Conservation (phyloP, 2,329 filamentous ascomycete species). For the Coniochaeta hoffmannii region DNA sequence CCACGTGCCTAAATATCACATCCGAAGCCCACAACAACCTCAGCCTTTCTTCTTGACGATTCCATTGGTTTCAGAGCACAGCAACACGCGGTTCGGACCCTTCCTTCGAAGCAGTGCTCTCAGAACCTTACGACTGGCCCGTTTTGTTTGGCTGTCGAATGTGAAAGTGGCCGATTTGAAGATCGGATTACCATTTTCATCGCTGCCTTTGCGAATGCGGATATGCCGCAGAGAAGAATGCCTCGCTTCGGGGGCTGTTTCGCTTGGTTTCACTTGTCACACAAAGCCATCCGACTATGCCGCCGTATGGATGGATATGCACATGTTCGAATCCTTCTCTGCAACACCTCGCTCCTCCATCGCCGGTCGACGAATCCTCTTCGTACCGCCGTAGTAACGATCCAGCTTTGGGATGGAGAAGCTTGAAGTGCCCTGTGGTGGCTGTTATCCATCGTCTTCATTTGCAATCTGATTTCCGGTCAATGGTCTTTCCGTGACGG, state of each 20-base stretch:
- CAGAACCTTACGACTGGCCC: neutral
- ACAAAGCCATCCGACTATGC: neutral
- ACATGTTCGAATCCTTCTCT: too few species aligned
- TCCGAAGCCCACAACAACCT: too few species aligned
- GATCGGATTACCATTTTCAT: neutral
- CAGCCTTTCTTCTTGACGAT: neutral
- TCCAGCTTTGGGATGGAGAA: neutral
- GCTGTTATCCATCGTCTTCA: too few species aligned
- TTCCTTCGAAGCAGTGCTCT: neutral
- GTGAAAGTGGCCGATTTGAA: too few species aligned
- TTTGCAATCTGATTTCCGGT: too few species aligned
- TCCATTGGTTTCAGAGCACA: neutral
- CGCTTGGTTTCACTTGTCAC: neutral
- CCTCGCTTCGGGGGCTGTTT: neutral
- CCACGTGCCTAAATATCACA: too few species aligned
- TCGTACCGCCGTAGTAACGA: neutral
- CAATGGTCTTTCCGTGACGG: too few species aligned
- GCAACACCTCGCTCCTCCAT: too few species aligned
- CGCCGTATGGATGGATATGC: neutral
- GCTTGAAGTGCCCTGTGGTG: too few species aligned
- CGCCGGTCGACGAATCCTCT: neutral
- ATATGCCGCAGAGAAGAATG: neutral
- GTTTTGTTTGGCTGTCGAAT: neutral
- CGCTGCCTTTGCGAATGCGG: neutral
- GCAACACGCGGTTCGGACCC: neutral